A percentile compares a stretch with the other conserved stretches of the same genome.
These are phyloP conservation scores for Penicillium argentinense DNA, from an alignment of 495 filamentous ascomycete genomes.

Conservation along the genomic window DNA sequence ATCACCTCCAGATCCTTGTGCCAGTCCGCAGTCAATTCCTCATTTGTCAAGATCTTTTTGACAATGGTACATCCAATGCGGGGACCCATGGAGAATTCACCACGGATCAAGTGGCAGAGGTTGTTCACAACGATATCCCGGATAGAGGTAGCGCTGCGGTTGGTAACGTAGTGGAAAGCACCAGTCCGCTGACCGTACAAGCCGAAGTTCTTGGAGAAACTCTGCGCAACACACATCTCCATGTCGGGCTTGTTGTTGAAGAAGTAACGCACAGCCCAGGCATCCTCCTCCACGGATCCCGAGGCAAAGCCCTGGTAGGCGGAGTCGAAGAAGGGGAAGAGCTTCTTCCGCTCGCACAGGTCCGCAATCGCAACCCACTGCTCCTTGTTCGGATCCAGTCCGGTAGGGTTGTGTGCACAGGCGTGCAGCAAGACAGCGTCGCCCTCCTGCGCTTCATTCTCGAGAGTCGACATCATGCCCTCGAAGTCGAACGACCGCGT, in stretches of 20 bases:
- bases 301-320: constrained; percentile 59
- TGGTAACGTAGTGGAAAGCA: constrained; percentile 48
- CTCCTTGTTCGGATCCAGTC: constrained; percentile 51
- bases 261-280: constrained; percentile 55
- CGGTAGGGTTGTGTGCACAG: constrained; percentile 58
- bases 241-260: constrained; percentile 48
- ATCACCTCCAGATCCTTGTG: constrained; percentile 48
- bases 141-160: constrained; percentile 27
- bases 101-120: constrained; percentile 47
- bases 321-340: constrained; percentile 58
- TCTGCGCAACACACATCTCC: constrained; percentile 52
- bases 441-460: constrained; percentile 40
- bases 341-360: constrained; percentile 47
- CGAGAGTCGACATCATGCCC: constrained; percentile 47
- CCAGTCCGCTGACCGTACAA: constrained; percentile 55
- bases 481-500: constrained; percentile 48
- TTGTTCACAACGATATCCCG: constrained; percentile 42
- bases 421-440: constrained; percentile 52
- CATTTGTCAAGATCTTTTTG: constrained; percentile 44
- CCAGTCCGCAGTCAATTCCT: constrained; percentile 46
- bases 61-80: constrained; percentile 50
- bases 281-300: constrained; percentile 51
- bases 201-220: constrained; percentile 58
- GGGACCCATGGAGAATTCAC: constrained; percentile 51
- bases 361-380: constrained; percentile 55